Evolutionary conservation across 148 eudicot species (phyloP).

Genomic region (Talinum fruticosum): DNA sequence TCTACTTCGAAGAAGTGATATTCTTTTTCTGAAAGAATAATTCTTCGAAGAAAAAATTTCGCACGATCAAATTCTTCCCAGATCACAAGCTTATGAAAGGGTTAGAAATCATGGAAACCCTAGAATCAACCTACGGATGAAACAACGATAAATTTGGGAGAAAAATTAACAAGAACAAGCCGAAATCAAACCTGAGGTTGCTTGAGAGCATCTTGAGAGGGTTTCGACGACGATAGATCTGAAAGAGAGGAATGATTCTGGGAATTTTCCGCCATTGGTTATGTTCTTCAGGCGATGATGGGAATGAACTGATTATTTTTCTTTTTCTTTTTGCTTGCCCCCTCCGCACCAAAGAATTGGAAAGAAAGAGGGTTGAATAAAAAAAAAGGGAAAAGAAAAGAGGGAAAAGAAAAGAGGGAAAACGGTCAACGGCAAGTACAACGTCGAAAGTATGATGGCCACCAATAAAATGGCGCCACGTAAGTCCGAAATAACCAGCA

Average conservation of each 20-base stretch:
- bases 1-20: neutral
- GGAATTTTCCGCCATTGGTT: conserved; percentile 41
- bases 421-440: neutral
- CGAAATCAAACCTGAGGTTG: conserved; percentile 32
- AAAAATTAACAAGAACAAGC: neutral
- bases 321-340: neutral
- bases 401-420: neutral
- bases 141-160: neutral
- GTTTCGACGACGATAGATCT: conserved; percentile 19
- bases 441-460: conserved; percentile 7
- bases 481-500: neutral
- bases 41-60: neutral
- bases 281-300: neutral
- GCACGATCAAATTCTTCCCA: too few relatives aligned
- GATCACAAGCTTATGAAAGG: neutral
- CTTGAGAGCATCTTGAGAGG: conserved; percentile 28
- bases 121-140: neutral
- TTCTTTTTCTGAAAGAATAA: neutral
- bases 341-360: neutral
- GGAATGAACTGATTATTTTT: neutral
- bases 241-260: conserved; percentile 31
- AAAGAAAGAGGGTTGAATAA: too few relatives aligned
- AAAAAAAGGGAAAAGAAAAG: too few relatives aligned
- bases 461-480: conserved; percentile 17
- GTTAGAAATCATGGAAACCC: neutral